Evolutionary conservation across 768 basidiomycete genomes (phyloP).

Genomic region (Erythrobasidium yunnanense): DNA sequence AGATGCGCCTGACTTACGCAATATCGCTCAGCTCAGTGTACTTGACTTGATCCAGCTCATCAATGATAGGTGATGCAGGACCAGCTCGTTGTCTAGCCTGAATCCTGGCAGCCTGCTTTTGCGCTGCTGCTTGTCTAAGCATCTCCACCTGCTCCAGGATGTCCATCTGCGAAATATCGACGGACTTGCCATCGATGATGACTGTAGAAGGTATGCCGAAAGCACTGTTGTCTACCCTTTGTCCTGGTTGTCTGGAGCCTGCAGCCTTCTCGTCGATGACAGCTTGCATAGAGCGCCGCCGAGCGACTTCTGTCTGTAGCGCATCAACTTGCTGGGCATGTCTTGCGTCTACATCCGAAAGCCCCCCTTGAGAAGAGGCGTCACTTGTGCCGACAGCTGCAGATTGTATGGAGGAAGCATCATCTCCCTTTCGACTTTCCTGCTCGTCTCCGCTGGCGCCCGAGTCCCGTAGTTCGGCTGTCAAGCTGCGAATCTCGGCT

Average conservation of each 20-base stretch:
- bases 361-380: neutral
- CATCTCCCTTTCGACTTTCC: too few species aligned
- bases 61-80: neutral
- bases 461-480: too few species aligned
- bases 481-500: too few species aligned
- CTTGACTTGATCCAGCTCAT: neutral
- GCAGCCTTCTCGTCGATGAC: neutral
- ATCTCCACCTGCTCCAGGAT: constrained; percentile 21
- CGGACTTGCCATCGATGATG: neutral
- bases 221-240: neutral
- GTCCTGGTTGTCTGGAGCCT: neutral
- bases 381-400: too few species aligned
- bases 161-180: constrained; percentile 14
- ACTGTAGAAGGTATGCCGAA: constrained; percentile 12
- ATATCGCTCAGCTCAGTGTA: constrained; percentile 21
- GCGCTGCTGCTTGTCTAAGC: neutral
- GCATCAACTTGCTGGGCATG: neutral
- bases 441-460: too few species aligned
- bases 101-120: neutral
- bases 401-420: too few species aligned
- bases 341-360: neutral
- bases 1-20: too few species aligned
- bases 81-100: neutral
- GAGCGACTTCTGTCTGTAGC: neutral
- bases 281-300: neutral